phyloP scores from a whole-genome alignment of 164 flowering plant species.

The Liquidambar formosana region DNA sequence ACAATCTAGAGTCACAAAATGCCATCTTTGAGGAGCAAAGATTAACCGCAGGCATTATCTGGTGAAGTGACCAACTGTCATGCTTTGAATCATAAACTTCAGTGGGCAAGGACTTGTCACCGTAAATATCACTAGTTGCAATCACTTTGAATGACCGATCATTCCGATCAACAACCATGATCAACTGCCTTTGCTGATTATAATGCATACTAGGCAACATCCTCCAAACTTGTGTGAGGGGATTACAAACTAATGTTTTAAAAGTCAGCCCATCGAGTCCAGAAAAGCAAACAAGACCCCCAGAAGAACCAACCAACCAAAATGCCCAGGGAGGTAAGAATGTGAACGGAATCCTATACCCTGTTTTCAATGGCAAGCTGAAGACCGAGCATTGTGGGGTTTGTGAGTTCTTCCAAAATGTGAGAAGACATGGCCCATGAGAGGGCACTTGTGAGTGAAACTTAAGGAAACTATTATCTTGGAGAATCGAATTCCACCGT shows the following conservation, averaged over 20 bases:
- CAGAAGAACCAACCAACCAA: constrained; percentile 93
- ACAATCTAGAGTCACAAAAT: constrained; percentile 79
- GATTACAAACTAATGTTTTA: constrained; percentile 81
- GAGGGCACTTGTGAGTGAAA: constrained; percentile 84
- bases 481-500: constrained; percentile 85
- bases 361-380: constrained; percentile 84
- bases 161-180: constrained; percentile 78
- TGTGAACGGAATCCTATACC: constrained; percentile 79
- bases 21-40: constrained; percentile 97
- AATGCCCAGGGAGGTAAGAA: constrained; percentile 88
- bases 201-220: constrained; percentile 80
- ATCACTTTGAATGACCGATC: constrained; percentile 76
- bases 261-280: constrained; percentile 80
- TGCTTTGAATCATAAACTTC: constrained; percentile 89
- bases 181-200: constrained; percentile 87
- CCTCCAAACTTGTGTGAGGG: constrained; percentile 87
- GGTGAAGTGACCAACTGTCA: constrained; percentile 77
- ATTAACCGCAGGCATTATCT: constrained; percentile 88
- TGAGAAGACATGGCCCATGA: constrained; percentile 88
- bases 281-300: constrained; percentile 88
- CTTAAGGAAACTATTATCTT: constrained; percentile 73
- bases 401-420: constrained; percentile 81
- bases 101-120: constrained; percentile 80
- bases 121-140: constrained; percentile 87
- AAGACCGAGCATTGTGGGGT: constrained; percentile 79